These are phyloP conservation scores for Parastagonospora nodorum DNA, from an alignment of 2,329 filamentous ascomycete genomes.

Conservation along the genomic window DNA sequence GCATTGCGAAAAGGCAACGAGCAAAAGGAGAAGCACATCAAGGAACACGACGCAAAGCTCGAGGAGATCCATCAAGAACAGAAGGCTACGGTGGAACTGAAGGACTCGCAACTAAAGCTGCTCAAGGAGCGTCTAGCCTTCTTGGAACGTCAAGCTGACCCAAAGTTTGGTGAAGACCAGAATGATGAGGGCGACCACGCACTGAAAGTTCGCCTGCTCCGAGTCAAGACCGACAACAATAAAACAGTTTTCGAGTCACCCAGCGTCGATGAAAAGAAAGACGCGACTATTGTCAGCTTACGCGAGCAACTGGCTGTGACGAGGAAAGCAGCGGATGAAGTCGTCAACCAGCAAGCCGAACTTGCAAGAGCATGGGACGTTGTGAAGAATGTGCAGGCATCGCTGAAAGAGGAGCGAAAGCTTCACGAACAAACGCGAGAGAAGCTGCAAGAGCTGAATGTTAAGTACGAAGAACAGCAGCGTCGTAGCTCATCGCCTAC, in stretches of 20 bases:
- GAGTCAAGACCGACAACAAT: constrained; percentile 20
- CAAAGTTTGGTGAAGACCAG: constrained; percentile 13
- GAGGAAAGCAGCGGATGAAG: constrained; percentile 21
- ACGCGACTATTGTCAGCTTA: constrained; percentile 34
- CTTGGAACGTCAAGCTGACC: constrained; percentile 29
- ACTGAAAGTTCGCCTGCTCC: constrained; percentile 36
- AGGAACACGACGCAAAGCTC: constrained; percentile 33
- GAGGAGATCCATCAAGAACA: constrained; percentile 34
- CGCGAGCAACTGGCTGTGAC: constrained; percentile 30
- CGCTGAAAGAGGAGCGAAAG: constrained; percentile 34
- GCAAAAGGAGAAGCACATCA: constrained; percentile 40
- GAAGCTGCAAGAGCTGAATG: constrained; percentile 26
- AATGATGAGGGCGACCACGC: constrained; percentile 33
- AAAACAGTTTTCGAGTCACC: constrained; percentile 8
- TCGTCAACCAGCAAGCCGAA: constrained; percentile 36
- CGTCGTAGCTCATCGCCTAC: constrained; percentile 7
- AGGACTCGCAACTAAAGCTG: constrained; percentile 35
- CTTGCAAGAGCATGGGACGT: constrained; percentile 40
- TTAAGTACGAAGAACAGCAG: constrained; percentile 19
- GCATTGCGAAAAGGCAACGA: constrained; percentile 43
- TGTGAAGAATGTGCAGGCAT: constrained; percentile 32
- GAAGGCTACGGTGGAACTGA: constrained; percentile 34
- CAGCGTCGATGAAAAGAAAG: constrained; percentile 27
- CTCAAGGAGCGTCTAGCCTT: constrained; percentile 35
- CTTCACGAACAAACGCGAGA: constrained; percentile 33